phyloP scores from a whole-genome alignment of 257 asterid species.

The Solanum phureja region DNA sequence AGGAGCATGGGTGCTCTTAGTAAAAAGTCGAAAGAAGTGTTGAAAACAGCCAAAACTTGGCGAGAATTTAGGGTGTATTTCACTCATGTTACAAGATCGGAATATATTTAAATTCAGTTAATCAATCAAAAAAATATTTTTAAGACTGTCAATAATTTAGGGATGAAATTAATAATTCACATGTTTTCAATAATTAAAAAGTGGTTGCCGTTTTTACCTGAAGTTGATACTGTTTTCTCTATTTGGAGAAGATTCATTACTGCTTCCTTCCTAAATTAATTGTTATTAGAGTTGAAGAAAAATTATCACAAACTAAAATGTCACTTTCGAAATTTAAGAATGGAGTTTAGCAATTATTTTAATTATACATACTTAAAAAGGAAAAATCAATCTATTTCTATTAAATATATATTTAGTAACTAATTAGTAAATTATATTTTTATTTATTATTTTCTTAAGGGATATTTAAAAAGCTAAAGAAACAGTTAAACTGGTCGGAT shows the following conservation, averaged over 20 bases:
- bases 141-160: too few species aligned
- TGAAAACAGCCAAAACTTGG: too few species aligned
- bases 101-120: too few species aligned
- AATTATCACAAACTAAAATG: neutral
- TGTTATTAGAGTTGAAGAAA: neutral
- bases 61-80: too few species aligned
- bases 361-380: neutral
- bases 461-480: too few species aligned
- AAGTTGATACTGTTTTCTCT: neutral
- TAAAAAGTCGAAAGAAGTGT: too few species aligned
- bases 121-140: rapidly evolving
- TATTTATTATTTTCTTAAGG: neutral
- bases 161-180: too few species aligned
- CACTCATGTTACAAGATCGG: too few species aligned
- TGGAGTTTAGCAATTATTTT: neutral
- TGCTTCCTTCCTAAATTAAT: neutral
- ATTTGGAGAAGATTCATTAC: neutral
- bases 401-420: neutral
- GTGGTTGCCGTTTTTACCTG: neutral
- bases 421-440: neutral
- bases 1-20: too few species aligned
- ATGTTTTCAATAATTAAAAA: neutral
- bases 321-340: neutral
- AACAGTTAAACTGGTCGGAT: neutral
- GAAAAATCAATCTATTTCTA: neutral